A percentile compares a stretch with the other conserved stretches of the same genome.
Evolutionary conservation across 73 alveolate species (phyloP).

Genomic region (Paramecium bursaria): DNA sequence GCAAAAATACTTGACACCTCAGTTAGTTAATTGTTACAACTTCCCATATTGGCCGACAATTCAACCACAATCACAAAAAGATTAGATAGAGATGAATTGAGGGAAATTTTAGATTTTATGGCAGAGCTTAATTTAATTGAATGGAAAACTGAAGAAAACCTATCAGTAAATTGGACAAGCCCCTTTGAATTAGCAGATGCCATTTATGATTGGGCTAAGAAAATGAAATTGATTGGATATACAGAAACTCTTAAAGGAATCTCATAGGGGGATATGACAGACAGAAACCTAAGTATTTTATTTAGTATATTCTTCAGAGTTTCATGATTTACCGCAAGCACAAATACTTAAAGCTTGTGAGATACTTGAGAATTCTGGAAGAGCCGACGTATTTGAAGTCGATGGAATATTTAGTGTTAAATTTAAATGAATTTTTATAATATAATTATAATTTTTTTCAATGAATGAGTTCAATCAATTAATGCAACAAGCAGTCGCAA

Average conservation of each 20-base stretch:
- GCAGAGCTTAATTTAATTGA: slow-evolving; percentile 20
- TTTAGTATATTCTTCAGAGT: neutral
- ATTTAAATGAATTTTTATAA: slow-evolving; percentile 3
- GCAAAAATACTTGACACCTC: slow-evolving; percentile 2
- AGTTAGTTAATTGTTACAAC: neutral
- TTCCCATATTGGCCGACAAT: slow-evolving; percentile 13
- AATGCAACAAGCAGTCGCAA: slow-evolving; percentile 69
- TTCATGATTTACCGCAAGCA: slow-evolving; percentile 34
- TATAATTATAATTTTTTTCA: no score
- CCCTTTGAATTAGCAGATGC: slow-evolving; percentile 60
- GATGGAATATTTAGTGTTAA: slow-evolving; percentile 53
- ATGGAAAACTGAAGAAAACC: slow-evolving; percentile 40
- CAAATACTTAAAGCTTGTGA: slow-evolving; percentile 21
- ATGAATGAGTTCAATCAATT: slow-evolving; percentile 66
- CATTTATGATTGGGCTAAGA: slow-evolving; percentile 23
- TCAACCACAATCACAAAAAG: slow-evolving; percentile 13
- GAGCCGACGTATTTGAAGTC: slow-evolving; percentile 19
- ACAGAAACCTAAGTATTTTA: neutral
- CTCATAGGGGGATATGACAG: neutral
- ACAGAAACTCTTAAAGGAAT: slow-evolving; percentile 30
- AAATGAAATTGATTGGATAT: slow-evolving; percentile 26
- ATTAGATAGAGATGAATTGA: slow-evolving; percentile 3
- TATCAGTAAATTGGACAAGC: neutral
- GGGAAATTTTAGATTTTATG: slow-evolving; percentile 22
- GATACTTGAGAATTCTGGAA: slow-evolving; percentile 29